Evolutionary conservation across 2,329 filamentous ascomycete genomes (phyloP).

Genomic region (Monosporascus sp.): DNA sequence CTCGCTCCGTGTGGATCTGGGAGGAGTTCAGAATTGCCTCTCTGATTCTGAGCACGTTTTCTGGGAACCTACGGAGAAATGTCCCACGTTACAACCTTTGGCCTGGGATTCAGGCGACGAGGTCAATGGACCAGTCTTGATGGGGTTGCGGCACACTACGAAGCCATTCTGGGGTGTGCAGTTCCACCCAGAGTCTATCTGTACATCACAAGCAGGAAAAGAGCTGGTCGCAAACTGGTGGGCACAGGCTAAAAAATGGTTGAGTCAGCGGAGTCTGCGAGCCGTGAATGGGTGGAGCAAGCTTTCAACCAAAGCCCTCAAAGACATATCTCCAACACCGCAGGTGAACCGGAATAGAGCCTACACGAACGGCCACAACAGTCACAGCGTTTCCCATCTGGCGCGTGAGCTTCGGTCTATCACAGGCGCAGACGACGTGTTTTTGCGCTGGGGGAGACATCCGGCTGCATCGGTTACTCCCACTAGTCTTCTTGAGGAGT

Average conservation of each 20-base stretch:
- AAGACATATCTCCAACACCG: neutral
- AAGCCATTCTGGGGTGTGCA: conserved; percentile 66
- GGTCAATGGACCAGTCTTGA: conserved; percentile 51
- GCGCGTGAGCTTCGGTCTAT: neutral
- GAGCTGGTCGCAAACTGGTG: conserved; percentile 60
- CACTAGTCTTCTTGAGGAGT: neutral
- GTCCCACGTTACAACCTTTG: conserved; percentile 17
- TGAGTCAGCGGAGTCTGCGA: conserved; percentile 17
- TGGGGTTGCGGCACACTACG: conserved; percentile 52
- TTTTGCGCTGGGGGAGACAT: neutral
- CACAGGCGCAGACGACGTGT: neutral
- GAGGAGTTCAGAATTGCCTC: conserved; percentile 18
- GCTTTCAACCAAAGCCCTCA: neutral
- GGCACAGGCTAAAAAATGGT: conserved; percentile 43
- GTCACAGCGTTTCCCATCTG: neutral
- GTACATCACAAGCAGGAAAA: conserved; percentile 52
- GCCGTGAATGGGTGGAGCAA: neutral
- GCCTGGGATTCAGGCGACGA: conserved; percentile 18
- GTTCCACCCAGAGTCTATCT: conserved; percentile 67
- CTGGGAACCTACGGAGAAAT: conserved; percentile 31
- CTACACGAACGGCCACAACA: neutral
- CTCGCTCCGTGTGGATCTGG: conserved; percentile 30
- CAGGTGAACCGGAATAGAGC: neutral
- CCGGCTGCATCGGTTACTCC: neutral
- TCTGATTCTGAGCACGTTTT: conserved; percentile 16